Evolutionary conservation across 345 rosid species (phyloP).

Genomic region (Microthlaspi erraticum): DNA sequence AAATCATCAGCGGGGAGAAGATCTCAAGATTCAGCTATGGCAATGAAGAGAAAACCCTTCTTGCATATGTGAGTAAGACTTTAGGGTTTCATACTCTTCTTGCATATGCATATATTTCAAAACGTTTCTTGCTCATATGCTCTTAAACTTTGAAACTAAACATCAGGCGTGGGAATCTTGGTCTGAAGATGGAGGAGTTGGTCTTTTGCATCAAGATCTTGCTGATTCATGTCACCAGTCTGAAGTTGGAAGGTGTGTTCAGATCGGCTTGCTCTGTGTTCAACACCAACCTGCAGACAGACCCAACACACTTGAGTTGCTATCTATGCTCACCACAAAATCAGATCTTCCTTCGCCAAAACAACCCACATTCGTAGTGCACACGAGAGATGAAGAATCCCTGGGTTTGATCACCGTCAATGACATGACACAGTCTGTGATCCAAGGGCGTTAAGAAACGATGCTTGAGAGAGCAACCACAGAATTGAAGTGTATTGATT

Average conservation of each 20-base stretch:
- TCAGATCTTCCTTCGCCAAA: conserved; percentile 34
- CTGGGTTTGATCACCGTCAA: not conserved
- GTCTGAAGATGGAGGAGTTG: conserved; percentile 19
- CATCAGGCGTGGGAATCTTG: conserved; percentile 36
- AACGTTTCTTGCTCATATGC: not conserved
- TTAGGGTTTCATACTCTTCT: not conserved
- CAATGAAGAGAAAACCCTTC: conserved; percentile 18
- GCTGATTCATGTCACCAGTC: not conserved
- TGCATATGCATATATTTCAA: not conserved
- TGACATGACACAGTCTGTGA: conserved; percentile 5
- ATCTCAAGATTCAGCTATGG: conserved; percentile 36
- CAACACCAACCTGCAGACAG: conserved; percentile 34
- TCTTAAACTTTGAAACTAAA: not conserved
- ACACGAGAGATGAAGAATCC: not conserved
- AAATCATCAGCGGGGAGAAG: conserved; percentile 32
- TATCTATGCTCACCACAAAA: conserved; percentile 33
- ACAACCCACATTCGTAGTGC: conserved; percentile 13
- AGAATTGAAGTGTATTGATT: not conserved
- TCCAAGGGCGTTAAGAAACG: conserved; percentile 19
- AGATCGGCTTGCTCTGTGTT: conserved; percentile 35
- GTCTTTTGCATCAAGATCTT: conserved; percentile 23
- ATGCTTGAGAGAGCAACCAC: not conserved
- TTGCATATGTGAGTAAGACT: conserved; percentile 33
- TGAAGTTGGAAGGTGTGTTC: conserved; percentile 34
- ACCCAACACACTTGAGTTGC: conserved; percentile 30